Evolutionary conservation across 2,329 filamentous ascomycete genomes (phyloP).

Genomic region (Botryotinia narcissicola): DNA sequence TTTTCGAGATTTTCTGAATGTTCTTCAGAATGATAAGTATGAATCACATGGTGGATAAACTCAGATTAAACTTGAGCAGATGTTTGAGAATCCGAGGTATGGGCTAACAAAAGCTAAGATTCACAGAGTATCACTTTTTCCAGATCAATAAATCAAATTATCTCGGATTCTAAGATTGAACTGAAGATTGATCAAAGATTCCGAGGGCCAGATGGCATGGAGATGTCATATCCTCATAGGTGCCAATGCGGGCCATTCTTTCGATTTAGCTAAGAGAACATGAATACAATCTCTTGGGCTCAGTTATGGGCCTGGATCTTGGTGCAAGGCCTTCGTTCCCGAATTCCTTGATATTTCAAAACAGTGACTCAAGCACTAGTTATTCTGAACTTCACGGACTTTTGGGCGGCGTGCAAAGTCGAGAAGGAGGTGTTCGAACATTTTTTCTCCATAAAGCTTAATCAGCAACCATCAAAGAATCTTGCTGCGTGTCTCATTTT

Average conservation of each 20-base stretch:
- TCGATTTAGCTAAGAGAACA: background rate
- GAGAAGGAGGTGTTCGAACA: background rate
- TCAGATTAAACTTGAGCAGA: background rate
- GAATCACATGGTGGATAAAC: background rate
- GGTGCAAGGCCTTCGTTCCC: background rate
- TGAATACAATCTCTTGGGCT: background rate
- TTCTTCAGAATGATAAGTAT: background rate
- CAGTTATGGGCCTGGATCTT: background rate
- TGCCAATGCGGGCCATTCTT: background rate
- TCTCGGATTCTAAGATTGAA: background rate
- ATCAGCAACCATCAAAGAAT: background rate
- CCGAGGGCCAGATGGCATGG: background rate
- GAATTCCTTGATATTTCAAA: fast-evolving
- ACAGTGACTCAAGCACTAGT: background rate
- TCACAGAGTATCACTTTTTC: too few relatives aligned
- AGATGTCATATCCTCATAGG: background rate
- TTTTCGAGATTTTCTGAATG: too few relatives aligned
- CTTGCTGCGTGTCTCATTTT: background rate
- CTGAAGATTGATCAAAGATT: background rate
- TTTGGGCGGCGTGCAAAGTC: background rate
- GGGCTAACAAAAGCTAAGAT: background rate
- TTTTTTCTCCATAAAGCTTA: background rate
- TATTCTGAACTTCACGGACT: background rate
- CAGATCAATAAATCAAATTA: background rate
- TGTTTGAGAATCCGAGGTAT: background rate